phyloP scores from a whole-genome alignment of 176 grass and related monocot species.

The Echinochloa phyllopogon region DNA sequence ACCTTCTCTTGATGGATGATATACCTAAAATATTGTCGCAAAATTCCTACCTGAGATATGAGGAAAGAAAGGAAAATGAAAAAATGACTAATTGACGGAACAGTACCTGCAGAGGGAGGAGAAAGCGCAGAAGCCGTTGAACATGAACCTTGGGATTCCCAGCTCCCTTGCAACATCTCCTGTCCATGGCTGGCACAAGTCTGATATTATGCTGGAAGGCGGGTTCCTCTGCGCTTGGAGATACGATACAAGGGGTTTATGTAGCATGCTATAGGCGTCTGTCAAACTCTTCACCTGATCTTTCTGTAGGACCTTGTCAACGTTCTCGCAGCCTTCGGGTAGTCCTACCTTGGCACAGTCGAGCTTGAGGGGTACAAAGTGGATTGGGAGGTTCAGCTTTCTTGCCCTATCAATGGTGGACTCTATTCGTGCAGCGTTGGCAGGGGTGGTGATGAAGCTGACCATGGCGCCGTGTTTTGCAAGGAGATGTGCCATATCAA shows the following conservation, averaged over 20 bases:
- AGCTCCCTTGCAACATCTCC: conserved; percentile 67
- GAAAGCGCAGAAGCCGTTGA: conserved; percentile 54
- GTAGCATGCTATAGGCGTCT: conserved; percentile 32
- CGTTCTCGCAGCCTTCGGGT: conserved; percentile 44
- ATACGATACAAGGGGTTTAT: conserved; percentile 31
- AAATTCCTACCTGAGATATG: background rate
- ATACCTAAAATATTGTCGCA: conserved; percentile 13
- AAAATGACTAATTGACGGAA: background rate
- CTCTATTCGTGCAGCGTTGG: conserved; percentile 49
- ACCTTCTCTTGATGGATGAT: conserved; percentile 36
- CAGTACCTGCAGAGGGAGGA: conserved; percentile 43
- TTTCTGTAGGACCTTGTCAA: conserved; percentile 35
- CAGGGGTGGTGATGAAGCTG: conserved; percentile 54
- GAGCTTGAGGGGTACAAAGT: conserved; percentile 54
- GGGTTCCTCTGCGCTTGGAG: conserved; percentile 27
- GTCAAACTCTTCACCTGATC: conserved; percentile 28
- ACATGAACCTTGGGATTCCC: conserved; percentile 55
- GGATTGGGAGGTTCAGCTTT: conserved; percentile 43
- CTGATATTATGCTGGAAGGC: conserved; percentile 61
- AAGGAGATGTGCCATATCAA: conserved; percentile 64
- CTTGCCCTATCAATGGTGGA: conserved; percentile 38
- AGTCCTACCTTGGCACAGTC: conserved; percentile 47
- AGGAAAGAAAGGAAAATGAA: background rate
- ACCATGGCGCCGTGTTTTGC: conserved; percentile 36
- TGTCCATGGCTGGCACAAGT: conserved; percentile 51